Base-by-base conservation (phyloP, 208 protist species). In the Kentomonas sorsogonicus region DNA sequence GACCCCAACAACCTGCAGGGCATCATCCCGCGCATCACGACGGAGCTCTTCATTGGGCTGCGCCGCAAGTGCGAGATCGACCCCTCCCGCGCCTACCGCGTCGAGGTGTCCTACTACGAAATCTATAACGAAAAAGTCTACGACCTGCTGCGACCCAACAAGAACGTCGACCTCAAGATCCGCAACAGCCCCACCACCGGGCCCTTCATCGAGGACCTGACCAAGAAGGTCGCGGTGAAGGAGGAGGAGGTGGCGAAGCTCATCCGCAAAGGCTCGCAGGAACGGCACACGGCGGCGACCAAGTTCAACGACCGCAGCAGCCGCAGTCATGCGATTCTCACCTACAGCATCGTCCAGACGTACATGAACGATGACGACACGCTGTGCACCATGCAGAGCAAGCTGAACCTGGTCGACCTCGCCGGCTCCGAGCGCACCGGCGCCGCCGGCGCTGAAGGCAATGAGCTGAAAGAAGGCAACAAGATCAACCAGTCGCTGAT, bases 331-430 rank as follows among this genome's bases (percentile, higher is more conserved):
- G 89, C 91, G 27, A 89, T 97, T 41, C 85, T 97, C 29, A 63
- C 79, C 20, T 46, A 96, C 41, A 50, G 86, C 54, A 47, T 93
- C 53, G 58, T 80, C 1, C 83, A 90, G 38, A 68, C 83, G 55
- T 65, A 13, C 27, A 60, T 94, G 27, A 58, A 73, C 22, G 51
- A 67, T 26, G 27, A 72, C 1, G 71, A 83, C 56, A 64, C 20
- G 44, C 60, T 59, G 13, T 54, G 60, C 16, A 66, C 65, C 31
- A 56, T 66, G 29, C 74, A 40, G 15, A 87, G 83, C 68, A 91
- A 92, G 46, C 63, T 94, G 9, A 96, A 97, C 62, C 79, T 98
- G n/a, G 83, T 97, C 26, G 95, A 98, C 72, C 82, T 98, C 10
- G 95, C 95, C n/a, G 95, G 95, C 10, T 93, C 81, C 13, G 95